Evolutionary conservation across 2,329 filamentous ascomycete species (phyloP).

Genomic region (Penicillium decumbens): DNA sequence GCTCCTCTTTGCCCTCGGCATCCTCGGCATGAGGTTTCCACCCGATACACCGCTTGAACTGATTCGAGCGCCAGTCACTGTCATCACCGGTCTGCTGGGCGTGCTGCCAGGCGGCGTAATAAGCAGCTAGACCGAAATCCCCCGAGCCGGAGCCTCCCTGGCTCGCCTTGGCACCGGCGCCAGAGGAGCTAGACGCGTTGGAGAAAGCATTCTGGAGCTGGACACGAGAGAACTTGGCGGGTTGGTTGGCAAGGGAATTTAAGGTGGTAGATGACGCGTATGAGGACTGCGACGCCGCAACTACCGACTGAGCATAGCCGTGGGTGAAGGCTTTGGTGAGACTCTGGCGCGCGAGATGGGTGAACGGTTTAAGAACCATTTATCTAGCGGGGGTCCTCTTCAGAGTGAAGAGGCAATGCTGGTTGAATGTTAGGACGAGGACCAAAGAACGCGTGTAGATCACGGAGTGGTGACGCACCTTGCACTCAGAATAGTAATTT

Average conservation of each 20-base stretch:
- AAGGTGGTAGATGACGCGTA: slow-evolving; percentile 63
- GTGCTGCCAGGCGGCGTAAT: slow-evolving; percentile 85
- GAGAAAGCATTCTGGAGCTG: slow-evolving; percentile 71
- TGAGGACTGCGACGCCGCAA: slow-evolving; percentile 81
- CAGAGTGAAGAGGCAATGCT: slow-evolving; percentile 57
- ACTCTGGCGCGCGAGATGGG: slow-evolving; percentile 91
- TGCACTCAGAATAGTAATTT: slow-evolving; percentile 56
- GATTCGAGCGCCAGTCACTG: slow-evolving; percentile 85
- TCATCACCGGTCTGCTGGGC: slow-evolving; percentile 64
- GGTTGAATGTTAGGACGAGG: slow-evolving; percentile 4
- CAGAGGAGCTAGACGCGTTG: slow-evolving; percentile 53
- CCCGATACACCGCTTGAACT: slow-evolving; percentile 81
- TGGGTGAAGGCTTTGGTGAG: slow-evolving; percentile 95
- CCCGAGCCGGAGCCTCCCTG: slow-evolving; percentile 52
- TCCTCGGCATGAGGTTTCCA: slow-evolving; percentile 62
- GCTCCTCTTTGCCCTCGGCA: slow-evolving; percentile 31
- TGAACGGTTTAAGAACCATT: slow-evolving; percentile 74
- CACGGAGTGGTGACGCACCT: slow-evolving; percentile 51
- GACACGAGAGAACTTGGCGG: slow-evolving; percentile 50
- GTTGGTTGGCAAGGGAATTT: slow-evolving; percentile 50
- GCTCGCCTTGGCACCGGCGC: slow-evolving; percentile 53
- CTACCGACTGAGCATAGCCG: slow-evolving; percentile 96
- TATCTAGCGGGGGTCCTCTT: slow-evolving; percentile 68
- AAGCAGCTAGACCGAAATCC: slow-evolving; percentile 74
- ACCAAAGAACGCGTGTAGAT: slow-evolving; percentile 14